Evolutionary conservation across 2,329 filamentous ascomycete species (phyloP), one percentile per base, ranked within the genome.

Genomic region (Penicillium sp.): DNA sequence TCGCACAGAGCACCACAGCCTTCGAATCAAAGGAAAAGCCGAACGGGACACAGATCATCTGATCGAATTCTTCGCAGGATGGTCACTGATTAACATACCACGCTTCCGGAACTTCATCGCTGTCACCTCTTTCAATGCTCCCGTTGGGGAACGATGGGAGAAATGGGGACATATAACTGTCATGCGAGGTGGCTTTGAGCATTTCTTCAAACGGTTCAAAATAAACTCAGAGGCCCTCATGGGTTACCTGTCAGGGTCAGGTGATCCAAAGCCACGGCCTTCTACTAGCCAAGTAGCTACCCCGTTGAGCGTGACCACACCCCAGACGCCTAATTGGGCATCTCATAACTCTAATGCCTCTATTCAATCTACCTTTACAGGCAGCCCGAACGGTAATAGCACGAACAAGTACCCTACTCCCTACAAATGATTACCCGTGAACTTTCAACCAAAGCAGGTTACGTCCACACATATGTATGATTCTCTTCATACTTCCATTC

Each of bases 61-160:
- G 1, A 63, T 71, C 6, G 73, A 77, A 50, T 69, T 72, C 30
- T 75, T 75, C 43, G 70, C 73, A 1, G 73, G 72, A 9, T 76
- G 72, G 72, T 60, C 62, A 2, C 51, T 74, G 6, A 51, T 71
- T 12, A 65, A 75, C 46, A 60, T 61, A 4, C 56, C 71, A 16
- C 63, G 63, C 8, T 72, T 71, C 46, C 67, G 73, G 8, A 66
- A 65, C 9, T 74, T 74, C 26, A 22, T 66, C 22, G 53, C 33
- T 26, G 64, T 74, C 4, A 42, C 74, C 14, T 50, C 58, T 5
- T 26, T 37, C 56, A 2, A n/a, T 41, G 11, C 8, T 10, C 0
- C 49, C 19, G 44, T 26, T 11, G 35, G 26, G 6, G 11, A 17
- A 31, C 50, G 56, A 8, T 65, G 63, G 63, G 17, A 33, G 2